A percentile compares a stretch with the other conserved stretches of the same genome.
phyloP scores from a whole-genome alignment of 768 basidiomycete genomes.

The Hortiboletus flavorubellus region DNA sequence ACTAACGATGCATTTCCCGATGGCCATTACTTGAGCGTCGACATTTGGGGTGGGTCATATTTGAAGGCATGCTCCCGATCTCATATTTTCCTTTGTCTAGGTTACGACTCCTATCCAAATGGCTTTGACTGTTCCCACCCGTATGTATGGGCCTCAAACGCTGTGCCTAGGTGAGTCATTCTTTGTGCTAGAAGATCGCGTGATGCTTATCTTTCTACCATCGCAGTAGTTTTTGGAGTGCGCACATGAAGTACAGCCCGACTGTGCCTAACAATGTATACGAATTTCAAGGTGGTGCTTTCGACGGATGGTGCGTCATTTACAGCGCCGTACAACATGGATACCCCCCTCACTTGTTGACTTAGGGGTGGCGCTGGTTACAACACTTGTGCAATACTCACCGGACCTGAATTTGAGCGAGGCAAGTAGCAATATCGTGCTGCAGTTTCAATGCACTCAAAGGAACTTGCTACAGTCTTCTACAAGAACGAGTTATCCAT shows the following conservation, averaged over 20 bases:
- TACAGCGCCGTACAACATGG: conserved; percentile 18
- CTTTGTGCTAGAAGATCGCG: not conserved
- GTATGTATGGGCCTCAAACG: conserved; percentile 40
- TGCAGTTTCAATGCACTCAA: conserved; percentile 3
- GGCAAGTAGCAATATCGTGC: conserved; percentile 2
- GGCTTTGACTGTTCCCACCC: conserved; percentile 54
- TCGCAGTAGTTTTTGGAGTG: conserved; percentile 36
- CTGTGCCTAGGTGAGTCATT: conserved; percentile 37
- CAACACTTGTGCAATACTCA: conserved; percentile 17
- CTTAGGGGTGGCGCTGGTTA: conserved; percentile 26
- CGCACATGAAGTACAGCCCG: conserved; percentile 30
- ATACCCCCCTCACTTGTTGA: not conserved
- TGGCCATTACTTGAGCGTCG: conserved; percentile 43
- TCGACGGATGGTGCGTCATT: conserved; percentile 49
- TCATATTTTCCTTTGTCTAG: conserved; percentile 4
- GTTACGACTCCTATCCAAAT: conserved; percentile 40
- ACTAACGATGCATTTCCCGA: conserved; percentile 46
- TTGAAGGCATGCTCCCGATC: not conserved
- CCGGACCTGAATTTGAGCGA: conserved; percentile 25
- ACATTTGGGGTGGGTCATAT: conserved; percentile 44
- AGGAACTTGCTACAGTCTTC: conserved; percentile 3
- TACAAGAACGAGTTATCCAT: conserved; percentile 23
- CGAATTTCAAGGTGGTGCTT: conserved; percentile 42
- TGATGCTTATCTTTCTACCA: not conserved
- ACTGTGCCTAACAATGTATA: conserved; percentile 21